Percentiles rank a stretch among this genome's conserved stretches.
phyloP scores from a whole-genome alignment of 805 yeast genomes.

The Wickerhamomyces kurtzmanii region DNA sequence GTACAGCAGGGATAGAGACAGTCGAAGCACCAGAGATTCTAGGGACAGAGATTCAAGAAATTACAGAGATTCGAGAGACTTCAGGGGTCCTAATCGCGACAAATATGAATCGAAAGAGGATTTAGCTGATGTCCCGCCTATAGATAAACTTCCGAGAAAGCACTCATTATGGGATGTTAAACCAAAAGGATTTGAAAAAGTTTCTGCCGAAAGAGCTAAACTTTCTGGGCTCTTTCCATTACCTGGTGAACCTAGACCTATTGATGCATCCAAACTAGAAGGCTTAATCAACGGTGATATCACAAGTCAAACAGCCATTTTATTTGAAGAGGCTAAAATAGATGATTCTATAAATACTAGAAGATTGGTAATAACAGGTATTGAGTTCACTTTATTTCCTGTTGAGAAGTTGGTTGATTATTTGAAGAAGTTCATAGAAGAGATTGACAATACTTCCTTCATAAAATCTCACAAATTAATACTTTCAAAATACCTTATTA shows the following conservation, averaged over 20 bases:
- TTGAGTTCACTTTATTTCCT: slow-evolving; percentile 18
- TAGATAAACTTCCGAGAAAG: slow-evolving; percentile 40
- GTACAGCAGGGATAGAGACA: slow-evolving; percentile 12
- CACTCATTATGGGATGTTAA: slow-evolving; percentile 60
- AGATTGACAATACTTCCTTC: slow-evolving; percentile 24
- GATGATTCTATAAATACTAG: slow-evolving; percentile 17
- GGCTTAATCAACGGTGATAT: slow-evolving; percentile 20
- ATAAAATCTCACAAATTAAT: slow-evolving; percentile 20
- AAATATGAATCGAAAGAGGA: no score
- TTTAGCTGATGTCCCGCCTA: slow-evolving; percentile 29
- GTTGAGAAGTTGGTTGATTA: slow-evolving; percentile 30
- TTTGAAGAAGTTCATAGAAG: slow-evolving; percentile 35
- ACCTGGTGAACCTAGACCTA: slow-evolving; percentile 47
- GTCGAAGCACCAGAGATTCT: slow-evolving; percentile 10
- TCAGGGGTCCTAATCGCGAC: no score
- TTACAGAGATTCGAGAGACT: slow-evolving; percentile 11
- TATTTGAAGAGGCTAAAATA: slow-evolving; percentile 21
- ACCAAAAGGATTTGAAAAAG: slow-evolving; percentile 66
- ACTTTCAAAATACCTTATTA: slow-evolving; percentile 28
- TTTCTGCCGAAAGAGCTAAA: slow-evolving; percentile 70
- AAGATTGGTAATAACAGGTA: slow-evolving; percentile 18
- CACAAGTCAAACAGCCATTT: slow-evolving; percentile 19
- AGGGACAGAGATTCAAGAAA: slow-evolving; percentile 7
- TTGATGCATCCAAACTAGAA: slow-evolving; percentile 20
- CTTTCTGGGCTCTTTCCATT: slow-evolving; percentile 69